Percentiles rank a stretch among this genome's conserved stretches.
These are phyloP conservation scores for Acer negundo DNA, from an alignment of 345 rosid genomes.

Conservation along the genomic window DNA sequence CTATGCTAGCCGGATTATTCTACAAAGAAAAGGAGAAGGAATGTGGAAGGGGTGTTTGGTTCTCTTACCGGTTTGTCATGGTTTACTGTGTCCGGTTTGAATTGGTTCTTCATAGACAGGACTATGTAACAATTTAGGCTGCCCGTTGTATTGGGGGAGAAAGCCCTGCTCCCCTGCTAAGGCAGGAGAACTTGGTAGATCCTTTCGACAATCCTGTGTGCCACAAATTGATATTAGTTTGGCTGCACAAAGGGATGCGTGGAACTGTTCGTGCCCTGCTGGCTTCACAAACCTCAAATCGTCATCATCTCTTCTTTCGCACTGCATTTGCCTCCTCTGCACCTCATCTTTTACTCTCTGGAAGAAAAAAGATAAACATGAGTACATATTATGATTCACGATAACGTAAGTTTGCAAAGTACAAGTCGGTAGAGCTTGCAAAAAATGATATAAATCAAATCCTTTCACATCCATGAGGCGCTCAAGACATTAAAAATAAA, in stretches of 20 bases:
- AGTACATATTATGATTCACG: conserved; percentile 6
- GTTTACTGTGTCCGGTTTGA: conserved; percentile 23
- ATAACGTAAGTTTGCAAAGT: neutral
- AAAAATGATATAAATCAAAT: neutral
- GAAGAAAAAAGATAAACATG: conserved; percentile 13
- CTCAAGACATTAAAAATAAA: neutral
- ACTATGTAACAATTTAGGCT: conserved; percentile 21
- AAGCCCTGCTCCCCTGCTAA: conserved; percentile 17
- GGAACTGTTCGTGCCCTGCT: conserved; percentile 64
- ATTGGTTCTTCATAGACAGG: conserved; percentile 31
- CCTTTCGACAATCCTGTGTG: conserved; percentile 27
- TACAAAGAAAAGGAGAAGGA: neutral
- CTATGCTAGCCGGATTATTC: conserved; percentile 22
- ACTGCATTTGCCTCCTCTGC: conserved; percentile 53
- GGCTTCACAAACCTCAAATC: conserved; percentile 39
- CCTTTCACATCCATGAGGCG: neutral
- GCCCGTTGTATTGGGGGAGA: conserved; percentile 13
- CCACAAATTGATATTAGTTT: conserved; percentile 22
- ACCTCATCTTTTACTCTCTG: conserved; percentile 85
- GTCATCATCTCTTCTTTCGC: conserved; percentile 25
- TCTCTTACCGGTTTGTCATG: conserved; percentile 13
- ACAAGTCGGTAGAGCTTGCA: neutral
- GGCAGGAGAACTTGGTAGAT: conserved; percentile 24
- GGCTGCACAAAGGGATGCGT: conserved; percentile 40
- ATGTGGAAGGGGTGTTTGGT: neutral